These are phyloP conservation scores for Mrakiaceae sp. DNA, from an alignment of 1,284 basidiomycete genomes.

Conservation along the genomic window DNA sequence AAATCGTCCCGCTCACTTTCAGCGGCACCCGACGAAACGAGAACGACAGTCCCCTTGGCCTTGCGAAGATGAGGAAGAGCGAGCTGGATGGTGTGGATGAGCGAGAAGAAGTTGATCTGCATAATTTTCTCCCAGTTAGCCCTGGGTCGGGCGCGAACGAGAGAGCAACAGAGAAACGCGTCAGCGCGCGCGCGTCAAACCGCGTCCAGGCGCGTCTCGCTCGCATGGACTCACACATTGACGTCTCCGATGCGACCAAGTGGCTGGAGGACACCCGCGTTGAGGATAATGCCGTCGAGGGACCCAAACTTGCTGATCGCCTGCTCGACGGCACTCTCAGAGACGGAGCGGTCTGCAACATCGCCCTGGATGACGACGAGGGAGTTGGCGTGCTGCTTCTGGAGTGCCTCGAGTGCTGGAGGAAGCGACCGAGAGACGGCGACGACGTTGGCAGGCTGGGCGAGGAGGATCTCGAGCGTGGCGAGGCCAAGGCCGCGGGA, in stretches of 20 bases:
- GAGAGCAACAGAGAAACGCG: neutral
- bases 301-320: constrained; percentile 36
- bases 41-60: constrained; percentile 35
- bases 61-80: constrained; percentile 39
- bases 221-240: constrained; percentile 2
- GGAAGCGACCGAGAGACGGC: constrained; percentile 40
- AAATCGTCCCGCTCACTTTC: constrained; percentile 23
- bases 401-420: constrained; percentile 32
- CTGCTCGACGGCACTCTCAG: constrained; percentile 27
- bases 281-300: constrained; percentile 40
- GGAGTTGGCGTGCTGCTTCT: constrained; percentile 25
- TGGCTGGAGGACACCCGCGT: constrained; percentile 40
- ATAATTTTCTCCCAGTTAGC: constrained; percentile 2
- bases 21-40: constrained; percentile 42
- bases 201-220: no score
- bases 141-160: constrained; percentile 17
- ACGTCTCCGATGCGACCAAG: constrained; percentile 21
- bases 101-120: constrained; percentile 40
- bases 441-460: constrained; percentile 35
- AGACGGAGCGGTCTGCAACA: constrained; percentile 32
- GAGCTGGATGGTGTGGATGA: constrained; percentile 38
- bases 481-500: constrained; percentile 41
- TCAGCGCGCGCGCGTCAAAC: neutral
- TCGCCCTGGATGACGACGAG: constrained; percentile 33
- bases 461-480: constrained; percentile 35